A percentile compares a stretch with the other conserved stretches of the same genome.
These are phyloP conservation scores for Zalaria obscura DNA, from an alignment of 2,329 filamentous ascomycete species.

Conservation along the genomic window DNA sequence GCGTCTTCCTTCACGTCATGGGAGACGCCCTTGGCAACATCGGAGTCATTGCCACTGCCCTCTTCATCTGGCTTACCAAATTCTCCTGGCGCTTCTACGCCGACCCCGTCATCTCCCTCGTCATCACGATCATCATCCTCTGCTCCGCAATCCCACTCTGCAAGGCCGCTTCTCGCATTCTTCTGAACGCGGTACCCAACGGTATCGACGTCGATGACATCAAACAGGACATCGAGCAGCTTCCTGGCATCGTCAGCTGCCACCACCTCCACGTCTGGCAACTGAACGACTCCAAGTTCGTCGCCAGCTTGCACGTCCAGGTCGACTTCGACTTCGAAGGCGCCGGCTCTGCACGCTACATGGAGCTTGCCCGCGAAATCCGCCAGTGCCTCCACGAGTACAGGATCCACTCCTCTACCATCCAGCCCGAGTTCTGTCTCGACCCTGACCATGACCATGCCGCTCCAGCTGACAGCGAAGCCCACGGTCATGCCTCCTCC, in stretches of 20 bases:
- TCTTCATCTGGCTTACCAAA: slow-evolving; percentile 82
- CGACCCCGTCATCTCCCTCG: slow-evolving; percentile 80
- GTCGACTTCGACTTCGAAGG: slow-evolving; percentile 81
- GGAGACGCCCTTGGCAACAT: slow-evolving; percentile 79
- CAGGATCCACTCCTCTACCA: slow-evolving; percentile 92
- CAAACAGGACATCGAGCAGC: slow-evolving; percentile 72
- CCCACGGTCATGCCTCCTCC: slow-evolving; percentile 12
- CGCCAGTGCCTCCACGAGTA: slow-evolving; percentile 85
- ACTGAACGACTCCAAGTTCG: slow-evolving; percentile 83
- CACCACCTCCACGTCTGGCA: slow-evolving; percentile 98
- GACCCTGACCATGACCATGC: slow-evolving; percentile 29
- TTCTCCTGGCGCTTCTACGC: slow-evolving; percentile 75
- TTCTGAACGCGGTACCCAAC: slow-evolving; percentile 85
- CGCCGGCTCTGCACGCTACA: slow-evolving; percentile 65
- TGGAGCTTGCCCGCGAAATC: slow-evolving; percentile 73
- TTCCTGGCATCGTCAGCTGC: slow-evolving; percentile 77
- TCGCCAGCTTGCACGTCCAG: slow-evolving; percentile 87
- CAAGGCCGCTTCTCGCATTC: slow-evolving; percentile 67
- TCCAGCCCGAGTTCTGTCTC: slow-evolving; percentile 71
- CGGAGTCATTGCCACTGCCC: slow-evolving; percentile 67
- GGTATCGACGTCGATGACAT: slow-evolving; percentile 82
- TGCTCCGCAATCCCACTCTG: slow-evolving; percentile 66
- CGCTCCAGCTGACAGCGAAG: slow-evolving; percentile 12
- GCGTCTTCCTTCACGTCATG: slow-evolving; percentile 55
- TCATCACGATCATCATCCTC: slow-evolving; percentile 72